phyloP scores from a whole-genome alignment of 129 eudicot species.

The Pulicaria dysenterica region DNA sequence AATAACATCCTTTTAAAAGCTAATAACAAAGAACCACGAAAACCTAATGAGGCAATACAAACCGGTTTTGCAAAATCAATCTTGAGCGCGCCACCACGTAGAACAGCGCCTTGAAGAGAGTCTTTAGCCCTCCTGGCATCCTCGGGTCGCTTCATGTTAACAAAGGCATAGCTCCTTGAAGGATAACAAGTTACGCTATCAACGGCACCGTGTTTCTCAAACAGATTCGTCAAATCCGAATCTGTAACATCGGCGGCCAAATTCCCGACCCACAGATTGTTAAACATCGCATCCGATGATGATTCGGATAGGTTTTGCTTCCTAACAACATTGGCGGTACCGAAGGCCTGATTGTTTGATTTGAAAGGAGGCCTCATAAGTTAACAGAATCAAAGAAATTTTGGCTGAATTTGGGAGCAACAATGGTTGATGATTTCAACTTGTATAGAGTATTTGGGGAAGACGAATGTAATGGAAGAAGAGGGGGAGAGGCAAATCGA shows the following conservation, averaged over 20 bases:
- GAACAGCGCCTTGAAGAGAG: conserved; percentile 47
- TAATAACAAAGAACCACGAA: conserved; percentile 16
- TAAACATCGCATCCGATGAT: conserved; percentile 38
- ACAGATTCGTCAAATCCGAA: conserved; percentile 45
- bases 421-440: conserved; percentile 9
- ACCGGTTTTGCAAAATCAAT: conserved; percentile 90
- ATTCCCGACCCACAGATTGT: conserved; percentile 76
- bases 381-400: background rate
- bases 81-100: conserved; percentile 51
- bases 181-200: conserved; percentile 60
- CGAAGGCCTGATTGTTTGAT: conserved; percentile 25
- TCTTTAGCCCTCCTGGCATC: conserved; percentile 55
- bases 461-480: conserved; percentile 1
- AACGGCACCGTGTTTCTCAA: conserved; percentile 56
- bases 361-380: conserved; percentile 39
- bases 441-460: conserved; percentile 11
- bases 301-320: conserved; percentile 32
- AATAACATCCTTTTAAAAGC: background rate
- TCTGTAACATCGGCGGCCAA: conserved; percentile 57
- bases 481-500: background rate
- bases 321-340: conserved; percentile 10
- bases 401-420: conserved; percentile 6
- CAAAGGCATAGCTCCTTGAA: conserved; percentile 58
- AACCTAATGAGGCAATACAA: conserved; percentile 45
- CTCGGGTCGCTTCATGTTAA: conserved; percentile 54